Evolutionary conservation across 23 red algal species (phyloP).

Genomic region (Gracilaria domingensis): DNA sequence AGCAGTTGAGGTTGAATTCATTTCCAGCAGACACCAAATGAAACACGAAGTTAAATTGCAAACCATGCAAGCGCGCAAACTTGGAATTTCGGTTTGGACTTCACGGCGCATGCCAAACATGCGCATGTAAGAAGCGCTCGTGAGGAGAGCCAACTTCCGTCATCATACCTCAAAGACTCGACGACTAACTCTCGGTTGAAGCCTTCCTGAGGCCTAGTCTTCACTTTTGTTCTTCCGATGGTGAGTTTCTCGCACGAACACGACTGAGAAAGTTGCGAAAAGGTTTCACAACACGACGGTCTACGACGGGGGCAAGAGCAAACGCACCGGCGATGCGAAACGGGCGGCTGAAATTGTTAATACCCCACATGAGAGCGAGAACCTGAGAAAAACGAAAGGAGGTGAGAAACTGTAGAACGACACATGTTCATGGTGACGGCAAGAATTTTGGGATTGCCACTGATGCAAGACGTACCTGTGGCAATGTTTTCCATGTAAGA

Average conservation of each 20-base stretch:
- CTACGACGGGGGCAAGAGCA: conserved; percentile 84
- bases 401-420: background rate
- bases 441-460: background rate
- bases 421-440: background rate
- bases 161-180: no score
- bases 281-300: conserved; percentile 87
- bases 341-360: conserved; percentile 96
- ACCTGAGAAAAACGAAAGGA: conserved; percentile 22
- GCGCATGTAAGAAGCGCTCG: no score
- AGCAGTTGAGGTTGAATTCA: background rate
- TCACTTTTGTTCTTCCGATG: background rate
- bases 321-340: conserved; percentile 94
- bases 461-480: conserved; percentile 47
- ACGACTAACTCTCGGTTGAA: no score
- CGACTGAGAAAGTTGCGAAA: conserved; percentile 20
- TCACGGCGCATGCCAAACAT: background rate
- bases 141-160: no score
- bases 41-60: no score
- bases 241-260: conserved; percentile 2
- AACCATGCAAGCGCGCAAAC: no score
- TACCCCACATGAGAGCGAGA: conserved; percentile 93
- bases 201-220: no score
- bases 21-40: no score
- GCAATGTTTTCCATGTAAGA: conserved; percentile 54
- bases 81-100: background rate